Percentiles rank a stretch among this genome's conserved stretches.
Evolutionary conservation across 371 early-diverging fungal genomes (phyloP).

Genomic region (Lichtheimia corymbifera): DNA sequence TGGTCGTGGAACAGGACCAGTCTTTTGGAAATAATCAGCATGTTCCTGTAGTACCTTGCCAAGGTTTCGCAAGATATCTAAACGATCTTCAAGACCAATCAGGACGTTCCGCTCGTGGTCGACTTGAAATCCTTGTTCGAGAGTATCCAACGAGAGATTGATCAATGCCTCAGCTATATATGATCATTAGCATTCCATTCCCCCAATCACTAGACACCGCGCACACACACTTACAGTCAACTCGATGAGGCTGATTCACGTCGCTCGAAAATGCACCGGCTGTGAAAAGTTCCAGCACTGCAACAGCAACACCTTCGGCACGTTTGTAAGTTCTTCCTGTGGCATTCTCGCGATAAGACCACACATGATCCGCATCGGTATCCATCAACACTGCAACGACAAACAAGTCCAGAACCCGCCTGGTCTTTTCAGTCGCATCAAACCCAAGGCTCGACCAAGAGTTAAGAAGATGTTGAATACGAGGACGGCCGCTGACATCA

Average conservation of each 20-base stretch:
- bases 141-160: conserved; percentile 54
- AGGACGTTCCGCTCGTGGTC: conserved; percentile 65
- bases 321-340: conserved; percentile 60
- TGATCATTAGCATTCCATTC: not conserved
- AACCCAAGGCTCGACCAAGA: conserved; percentile 41
- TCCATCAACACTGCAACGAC: conserved; percentile 90
- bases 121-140: conserved; percentile 77
- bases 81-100: conserved; percentile 79
- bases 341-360: conserved; percentile 69
- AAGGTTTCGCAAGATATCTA: conserved; percentile 68
- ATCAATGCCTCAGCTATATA: conserved; percentile 52
- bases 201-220: not conserved
- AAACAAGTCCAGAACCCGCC: conserved; percentile 81
- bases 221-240: conserved; percentile 64
- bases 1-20: conserved; percentile 63
- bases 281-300: conserved; percentile 82
- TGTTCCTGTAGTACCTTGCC: conserved; percentile 50
- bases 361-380: conserved; percentile 83
- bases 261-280: conserved; percentile 77
- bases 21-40: conserved; percentile 46
- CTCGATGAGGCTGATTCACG: conserved; percentile 65
- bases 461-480: conserved; percentile 62
- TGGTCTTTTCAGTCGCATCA: conserved; percentile 61
- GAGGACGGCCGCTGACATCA: conserved; percentile 60
- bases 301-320: conserved; percentile 88